These are phyloP conservation scores for Colletotrichum sp. DNA, from an alignment of 2,329 filamentous ascomycete genomes.

Conservation along the genomic window DNA sequence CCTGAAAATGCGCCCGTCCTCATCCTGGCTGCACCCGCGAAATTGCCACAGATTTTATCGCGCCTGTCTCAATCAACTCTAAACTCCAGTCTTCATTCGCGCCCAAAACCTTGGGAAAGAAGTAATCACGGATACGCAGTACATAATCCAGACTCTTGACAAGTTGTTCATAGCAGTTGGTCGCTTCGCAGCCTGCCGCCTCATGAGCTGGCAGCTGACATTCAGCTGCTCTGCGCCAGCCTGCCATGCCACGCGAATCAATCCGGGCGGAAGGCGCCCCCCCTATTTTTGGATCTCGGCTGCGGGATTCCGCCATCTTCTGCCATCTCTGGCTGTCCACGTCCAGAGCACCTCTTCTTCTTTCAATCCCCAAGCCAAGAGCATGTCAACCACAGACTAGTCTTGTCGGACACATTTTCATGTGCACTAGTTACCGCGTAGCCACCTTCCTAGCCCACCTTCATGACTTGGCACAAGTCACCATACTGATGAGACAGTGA, in stretches of 20 bases:
- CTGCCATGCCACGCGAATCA: not conserved
- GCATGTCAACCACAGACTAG: not conserved
- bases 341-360: not conserved
- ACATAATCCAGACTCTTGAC: not conserved
- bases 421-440: not conserved
- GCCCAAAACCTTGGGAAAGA: not conserved
- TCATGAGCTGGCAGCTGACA: not conserved
- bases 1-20: not conserved
- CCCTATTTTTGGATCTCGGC: not conserved
- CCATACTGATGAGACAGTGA: not conserved
- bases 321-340: not conserved
- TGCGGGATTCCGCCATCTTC: not conserved
- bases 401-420: not conserved
- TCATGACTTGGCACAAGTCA: not conserved
- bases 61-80: not conserved
- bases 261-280: not conserved
- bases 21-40: not conserved
- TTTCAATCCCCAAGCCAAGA: not conserved
- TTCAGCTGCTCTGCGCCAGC: not conserved
- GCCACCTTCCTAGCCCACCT: not conserved
- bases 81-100: not conserved
- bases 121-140: not conserved
- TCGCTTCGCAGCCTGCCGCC: not conserved
- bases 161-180: not conserved
- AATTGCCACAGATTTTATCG: not conserved